Evolutionary conservation across 1,139 yeast species (phyloP), one percentile per base, ranked within the genome.

Genomic region (Hyphopichia fennica): DNA sequence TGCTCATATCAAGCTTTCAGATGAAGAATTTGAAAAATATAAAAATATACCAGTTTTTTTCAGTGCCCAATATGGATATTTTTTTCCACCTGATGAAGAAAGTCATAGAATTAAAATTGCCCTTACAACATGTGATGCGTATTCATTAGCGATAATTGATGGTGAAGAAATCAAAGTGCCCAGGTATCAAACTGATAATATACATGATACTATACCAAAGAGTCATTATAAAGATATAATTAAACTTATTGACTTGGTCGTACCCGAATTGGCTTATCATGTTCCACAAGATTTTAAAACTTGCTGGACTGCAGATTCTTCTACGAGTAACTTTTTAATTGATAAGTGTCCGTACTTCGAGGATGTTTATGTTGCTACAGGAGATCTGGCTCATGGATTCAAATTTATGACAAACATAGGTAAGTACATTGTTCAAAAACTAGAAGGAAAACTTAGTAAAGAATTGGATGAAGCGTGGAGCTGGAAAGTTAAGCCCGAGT

Each of bases 221-320:
- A 16, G 17, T 3, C 29, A 28, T n/a, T 8, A 13, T 14, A 13
- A 28, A 16, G 37, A 28, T 15, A 27, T 34, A 6, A 18, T 23
- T 14, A 27, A 33, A 6, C 28, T 38, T 3, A 17, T 38, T 6
- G 28, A 34, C 2, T 15, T 33, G 13, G 23, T 33, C 5, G 28
- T 72, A 5, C 79, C 79, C 2, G 69, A 67, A 14, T 50, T 72
- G 33, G 60, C 63, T 13, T 49, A 62, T 36, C 75, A 70, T 50
- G 47, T 51, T 11, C 50, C 72, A 1, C 35, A 63, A 18, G 65
- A 64, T 37, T 61, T 67, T 25, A 72, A 71, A 48, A 53, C 66
- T 6, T 74, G 80, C 47, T 75, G 80, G 81, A 65, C 72, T 38
- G 74, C 73, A 4, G 80, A 75, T 46, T 65, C 77, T 10, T 51